phyloP scores from a whole-genome alignment of 768 basidiomycete species.

The Sarcodon aspratus region DNA sequence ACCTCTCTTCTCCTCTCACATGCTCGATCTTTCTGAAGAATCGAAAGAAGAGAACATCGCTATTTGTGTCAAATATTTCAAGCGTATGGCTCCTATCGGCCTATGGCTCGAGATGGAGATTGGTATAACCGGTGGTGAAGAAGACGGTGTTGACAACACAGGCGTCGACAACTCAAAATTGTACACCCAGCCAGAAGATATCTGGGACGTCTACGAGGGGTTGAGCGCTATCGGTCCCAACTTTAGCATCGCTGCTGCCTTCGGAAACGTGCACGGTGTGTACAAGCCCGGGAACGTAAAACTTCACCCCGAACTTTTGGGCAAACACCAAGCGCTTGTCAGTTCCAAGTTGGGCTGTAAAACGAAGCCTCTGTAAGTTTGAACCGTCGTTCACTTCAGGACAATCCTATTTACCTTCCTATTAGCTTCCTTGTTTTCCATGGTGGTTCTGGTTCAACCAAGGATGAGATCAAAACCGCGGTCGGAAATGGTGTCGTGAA shows the following conservation, averaged over 20 bases:
- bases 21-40: slow-evolving; percentile 96
- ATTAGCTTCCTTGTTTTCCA: slow-evolving; percentile 96
- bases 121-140: slow-evolving; percentile 98
- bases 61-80: slow-evolving; percentile 89
- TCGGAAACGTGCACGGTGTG: slow-evolving; percentile 98
- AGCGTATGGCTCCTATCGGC: slow-evolving; percentile 85
- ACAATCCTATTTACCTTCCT: background rate
- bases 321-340: slow-evolving; percentile 80
- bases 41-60: slow-evolving; percentile 90
- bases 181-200: slow-evolving; percentile 97
- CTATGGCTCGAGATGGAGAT: slow-evolving; percentile 99
- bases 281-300: slow-evolving; percentile 99
- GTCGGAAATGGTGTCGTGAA: slow-evolving; percentile 92
- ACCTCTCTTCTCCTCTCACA: slow-evolving; percentile 92
- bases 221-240: slow-evolving; percentile 76
- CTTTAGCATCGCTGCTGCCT: slow-evolving; percentile 97
- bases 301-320: slow-evolving; percentile 83
- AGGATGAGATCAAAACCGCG: slow-evolving; percentile 90
- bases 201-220: slow-evolving; percentile 85
- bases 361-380: slow-evolving; percentile 71
- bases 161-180: slow-evolving; percentile 85
- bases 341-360: slow-evolving; percentile 54
- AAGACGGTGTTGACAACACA: slow-evolving; percentile 98
- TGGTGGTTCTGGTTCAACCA: slow-evolving; percentile 95
- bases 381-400: background rate